Base-by-base conservation (phyloP, 2,329 filamentous ascomycete species). In the Pseudodiploospora longispora region DNA sequence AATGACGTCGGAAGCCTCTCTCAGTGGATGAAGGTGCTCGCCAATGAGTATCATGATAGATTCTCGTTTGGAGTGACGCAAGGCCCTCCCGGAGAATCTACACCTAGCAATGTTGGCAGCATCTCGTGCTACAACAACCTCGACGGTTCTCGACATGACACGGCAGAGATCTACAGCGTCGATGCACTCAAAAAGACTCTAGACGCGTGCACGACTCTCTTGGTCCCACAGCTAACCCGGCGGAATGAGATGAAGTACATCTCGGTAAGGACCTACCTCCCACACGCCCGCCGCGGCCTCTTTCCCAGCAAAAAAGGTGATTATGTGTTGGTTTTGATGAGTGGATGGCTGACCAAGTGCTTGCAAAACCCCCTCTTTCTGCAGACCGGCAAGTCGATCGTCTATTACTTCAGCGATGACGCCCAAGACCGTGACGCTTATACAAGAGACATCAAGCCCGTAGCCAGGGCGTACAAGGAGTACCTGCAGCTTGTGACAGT, bases 401-500 rank as follows among this genome's bases (percentile, higher is more conserved):
- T 66, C 6, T 65, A 64, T 46, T 67, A 58, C 47, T 54, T 59
- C 41, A 47, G 44, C 41, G 43, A 47, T 34, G 43, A 48, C 5
- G 43, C 57, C 0, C 30, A 47, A 6, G 60, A 68, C 30, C 62
- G 63, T 3, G 56, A 64, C 3, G 49, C 45, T 1, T 74, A 67
- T 51, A 53, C 61, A 4, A 38, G 52, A 1, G 52, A 58, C 5
- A 59, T 75, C 40, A 56, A 59, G 10, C 60, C 64, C 4, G 52
- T 72, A 2, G 72, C 72, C 2, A 66, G 65, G 47, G 65, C 64
- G 49, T 73, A 70, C 53, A 50, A 57, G 43, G 69, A 74, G 9
- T 74, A 71, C 44, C 60, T 76, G 9, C 59, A 56, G 43, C 75
- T 76, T 47, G 66, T 71, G 4, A 73, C 68, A 1, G 66, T 74